Percentiles rank a stretch among this genome's conserved stretches.
Evolutionary conservation across 352 stramenopile species (phyloP).

Genomic region (Pythium guiyangense): DNA sequence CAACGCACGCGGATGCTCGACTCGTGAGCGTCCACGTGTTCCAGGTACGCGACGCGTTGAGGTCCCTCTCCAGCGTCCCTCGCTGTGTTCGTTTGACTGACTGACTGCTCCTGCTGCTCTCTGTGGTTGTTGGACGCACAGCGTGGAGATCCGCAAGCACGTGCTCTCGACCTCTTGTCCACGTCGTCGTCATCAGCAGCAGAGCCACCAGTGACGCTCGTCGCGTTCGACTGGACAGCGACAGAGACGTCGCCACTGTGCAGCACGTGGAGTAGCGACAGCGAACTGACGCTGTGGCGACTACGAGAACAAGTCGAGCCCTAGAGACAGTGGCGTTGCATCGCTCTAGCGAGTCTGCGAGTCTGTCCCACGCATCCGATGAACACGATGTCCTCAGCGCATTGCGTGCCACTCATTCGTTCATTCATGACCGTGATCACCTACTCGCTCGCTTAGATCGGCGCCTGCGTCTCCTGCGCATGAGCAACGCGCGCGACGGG

Average conservation of each 20-base stretch:
- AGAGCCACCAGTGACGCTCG: background rate
- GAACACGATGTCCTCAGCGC: no score
- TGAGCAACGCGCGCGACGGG: slow-evolving; percentile 22
- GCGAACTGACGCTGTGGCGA: slow-evolving; percentile 1
- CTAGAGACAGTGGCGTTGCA: background rate
- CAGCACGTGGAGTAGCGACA: background rate
- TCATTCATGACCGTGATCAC: background rate
- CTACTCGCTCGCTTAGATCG: background rate
- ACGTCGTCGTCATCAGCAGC: background rate
- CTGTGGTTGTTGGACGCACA: background rate
- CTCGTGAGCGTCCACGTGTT: slow-evolving; percentile 7
- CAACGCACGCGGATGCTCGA: background rate
- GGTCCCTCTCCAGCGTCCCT: background rate
- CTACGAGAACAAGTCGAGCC: background rate
- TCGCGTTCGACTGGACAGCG: background rate
- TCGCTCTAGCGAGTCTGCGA: background rate
- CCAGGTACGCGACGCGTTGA: slow-evolving; percentile 2
- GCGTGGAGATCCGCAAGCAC: slow-evolving; percentile 1
- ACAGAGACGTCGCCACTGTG: background rate
- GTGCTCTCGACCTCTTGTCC: background rate
- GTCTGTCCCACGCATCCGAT: no score
- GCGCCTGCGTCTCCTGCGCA: background rate
- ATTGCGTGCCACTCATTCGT: no score
- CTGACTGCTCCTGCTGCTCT: no score
- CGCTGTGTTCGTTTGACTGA: background rate